These are phyloP conservation scores for Mucor mucedo DNA, from an alignment of 371 early-diverging fungal genomes.

Conservation along the genomic window DNA sequence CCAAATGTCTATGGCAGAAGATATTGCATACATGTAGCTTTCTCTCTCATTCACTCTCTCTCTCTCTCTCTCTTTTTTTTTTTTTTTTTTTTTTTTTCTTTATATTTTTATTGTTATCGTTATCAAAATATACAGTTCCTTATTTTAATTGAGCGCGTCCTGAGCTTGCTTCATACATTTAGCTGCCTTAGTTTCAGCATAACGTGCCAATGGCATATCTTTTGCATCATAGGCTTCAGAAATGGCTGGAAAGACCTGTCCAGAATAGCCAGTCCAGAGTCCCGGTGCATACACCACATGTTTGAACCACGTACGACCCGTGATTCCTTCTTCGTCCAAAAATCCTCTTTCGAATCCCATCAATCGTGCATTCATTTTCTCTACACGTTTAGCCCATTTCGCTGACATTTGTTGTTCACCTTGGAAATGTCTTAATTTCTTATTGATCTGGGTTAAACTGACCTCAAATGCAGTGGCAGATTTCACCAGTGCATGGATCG, in stretches of 20 bases:
- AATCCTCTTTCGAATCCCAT: slow-evolving; percentile 60
- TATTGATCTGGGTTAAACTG: slow-evolving; percentile 14
- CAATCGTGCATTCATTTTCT: slow-evolving; percentile 45
- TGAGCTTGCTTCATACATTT: slow-evolving; percentile 26
- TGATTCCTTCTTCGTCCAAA: slow-evolving; percentile 58
- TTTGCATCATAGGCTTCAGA: slow-evolving; percentile 51
- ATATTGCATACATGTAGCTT: slow-evolving; percentile 5
- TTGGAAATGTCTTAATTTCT: slow-evolving; percentile 23
- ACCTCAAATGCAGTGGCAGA: slow-evolving; percentile 18
- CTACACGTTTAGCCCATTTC: slow-evolving; percentile 27
- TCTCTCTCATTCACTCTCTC: not conserved
- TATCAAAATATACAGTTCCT: not conserved
- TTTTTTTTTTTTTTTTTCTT: too few species aligned
- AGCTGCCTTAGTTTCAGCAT: slow-evolving; percentile 39
- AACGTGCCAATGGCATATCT: slow-evolving; percentile 25
- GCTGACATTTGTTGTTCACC: slow-evolving; percentile 21
- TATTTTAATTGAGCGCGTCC: slow-evolving; percentile 7
- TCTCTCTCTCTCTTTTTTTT: not conserved
- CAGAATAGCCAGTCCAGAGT: slow-evolving; percentile 55
- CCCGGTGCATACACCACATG: slow-evolving; percentile 66
- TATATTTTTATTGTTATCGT: too few species aligned
- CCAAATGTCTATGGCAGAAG: not conserved
- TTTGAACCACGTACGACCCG: slow-evolving; percentile 65
- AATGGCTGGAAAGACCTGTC: slow-evolving; percentile 58
- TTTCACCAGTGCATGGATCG: slow-evolving; percentile 19